phyloP scores from a whole-genome alignment of 179 eudicot species.

The Vitellaria paradoxa region DNA sequence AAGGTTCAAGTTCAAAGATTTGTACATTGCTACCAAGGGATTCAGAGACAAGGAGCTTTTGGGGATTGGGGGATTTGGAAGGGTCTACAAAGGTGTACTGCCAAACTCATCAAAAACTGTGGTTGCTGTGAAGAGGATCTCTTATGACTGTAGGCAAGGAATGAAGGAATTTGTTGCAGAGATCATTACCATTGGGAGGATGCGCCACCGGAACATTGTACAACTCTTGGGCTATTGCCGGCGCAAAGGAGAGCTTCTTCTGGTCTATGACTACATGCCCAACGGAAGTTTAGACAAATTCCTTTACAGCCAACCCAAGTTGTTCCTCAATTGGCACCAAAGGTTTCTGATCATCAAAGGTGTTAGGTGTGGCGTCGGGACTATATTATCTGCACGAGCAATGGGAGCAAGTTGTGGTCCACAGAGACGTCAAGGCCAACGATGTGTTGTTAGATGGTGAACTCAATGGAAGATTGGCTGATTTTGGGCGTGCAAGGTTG shows the following conservation, averaged over 20 bases:
- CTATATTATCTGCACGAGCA: slow-evolving; percentile 66
- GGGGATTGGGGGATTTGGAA: slow-evolving; percentile 52
- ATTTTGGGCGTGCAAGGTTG: not conserved
- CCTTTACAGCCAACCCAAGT: slow-evolving; percentile 34
- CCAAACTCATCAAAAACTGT: slow-evolving; percentile 28
- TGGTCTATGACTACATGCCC: slow-evolving; percentile 79
- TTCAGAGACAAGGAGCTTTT: slow-evolving; percentile 21
- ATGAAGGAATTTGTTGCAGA: slow-evolving; percentile 48
- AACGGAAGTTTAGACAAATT: slow-evolving; percentile 72
- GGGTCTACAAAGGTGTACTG: slow-evolving; percentile 59
- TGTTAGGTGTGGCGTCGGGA: slow-evolving; percentile 60
- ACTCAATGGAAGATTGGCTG: not conserved
- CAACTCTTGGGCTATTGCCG: slow-evolving; percentile 49
- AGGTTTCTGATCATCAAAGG: slow-evolving; percentile 66
- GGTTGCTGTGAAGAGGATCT: slow-evolving; percentile 59
- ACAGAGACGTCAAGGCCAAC: slow-evolving; percentile 70
- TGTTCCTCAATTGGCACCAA: slow-evolving; percentile 52
- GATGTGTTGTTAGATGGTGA: slow-evolving; percentile 29
- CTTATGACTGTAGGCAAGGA: slow-evolving; percentile 66
- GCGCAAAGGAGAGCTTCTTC: slow-evolving; percentile 54
- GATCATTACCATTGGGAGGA: slow-evolving; percentile 39
- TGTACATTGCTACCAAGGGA: slow-evolving; percentile 32
- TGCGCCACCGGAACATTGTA: slow-evolving; percentile 46
- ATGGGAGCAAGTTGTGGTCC: slow-evolving; percentile 68
- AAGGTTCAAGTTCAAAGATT: slow-evolving; percentile 33